Evolutionary conservation across 768 basidiomycete genomes (phyloP).

Genomic region (Filobasidium wieringae): DNA sequence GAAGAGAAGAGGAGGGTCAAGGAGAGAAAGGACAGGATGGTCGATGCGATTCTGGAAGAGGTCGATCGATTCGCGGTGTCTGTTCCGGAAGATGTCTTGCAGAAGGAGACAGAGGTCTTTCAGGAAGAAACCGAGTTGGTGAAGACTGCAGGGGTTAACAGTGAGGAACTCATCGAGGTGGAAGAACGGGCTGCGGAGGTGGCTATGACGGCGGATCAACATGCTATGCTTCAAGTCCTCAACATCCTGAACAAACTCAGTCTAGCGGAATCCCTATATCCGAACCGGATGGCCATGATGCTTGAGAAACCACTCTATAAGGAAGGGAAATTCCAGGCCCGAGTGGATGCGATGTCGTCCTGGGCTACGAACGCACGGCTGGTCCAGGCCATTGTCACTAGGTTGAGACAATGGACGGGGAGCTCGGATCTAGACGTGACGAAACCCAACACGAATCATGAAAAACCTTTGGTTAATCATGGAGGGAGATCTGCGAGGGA

Average conservation of each 20-base stretch:
- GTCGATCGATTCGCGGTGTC: slow-evolving; percentile 61
- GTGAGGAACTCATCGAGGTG: slow-evolving; percentile 36
- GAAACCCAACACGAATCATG: slow-evolving; percentile 59
- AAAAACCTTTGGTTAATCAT: slow-evolving; percentile 37
- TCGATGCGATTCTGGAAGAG: slow-evolving; percentile 74
- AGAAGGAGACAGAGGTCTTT: slow-evolving; percentile 15
- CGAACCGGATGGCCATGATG: slow-evolving; percentile 65
- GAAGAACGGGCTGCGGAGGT: slow-evolving; percentile 51
- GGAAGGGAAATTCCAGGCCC: slow-evolving; percentile 58
- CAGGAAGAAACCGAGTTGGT: slow-evolving; percentile 23
- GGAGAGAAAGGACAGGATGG: slow-evolving; percentile 65
- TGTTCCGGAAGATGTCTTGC: slow-evolving; percentile 28
- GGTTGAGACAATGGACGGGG: slow-evolving; percentile 86
- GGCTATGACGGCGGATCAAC: slow-evolving; percentile 15
- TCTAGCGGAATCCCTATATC: slow-evolving; percentile 74
- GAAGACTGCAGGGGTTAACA: background rate
- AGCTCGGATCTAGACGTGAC: slow-evolving; percentile 81
- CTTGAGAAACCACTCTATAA: slow-evolving; percentile 62
- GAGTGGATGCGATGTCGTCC: slow-evolving; percentile 76
- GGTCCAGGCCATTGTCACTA: slow-evolving; percentile 66
- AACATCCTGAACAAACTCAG: slow-evolving; percentile 61
- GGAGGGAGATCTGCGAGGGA: slow-evolving; percentile 28
- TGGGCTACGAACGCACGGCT: slow-evolving; percentile 81
- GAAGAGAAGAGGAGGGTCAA: slow-evolving; percentile 74
- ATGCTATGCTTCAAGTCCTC: slow-evolving; percentile 34